Base-by-base conservation (phyloP, 257 asterid genomes). In the Ajuga chamaepitys region DNA sequence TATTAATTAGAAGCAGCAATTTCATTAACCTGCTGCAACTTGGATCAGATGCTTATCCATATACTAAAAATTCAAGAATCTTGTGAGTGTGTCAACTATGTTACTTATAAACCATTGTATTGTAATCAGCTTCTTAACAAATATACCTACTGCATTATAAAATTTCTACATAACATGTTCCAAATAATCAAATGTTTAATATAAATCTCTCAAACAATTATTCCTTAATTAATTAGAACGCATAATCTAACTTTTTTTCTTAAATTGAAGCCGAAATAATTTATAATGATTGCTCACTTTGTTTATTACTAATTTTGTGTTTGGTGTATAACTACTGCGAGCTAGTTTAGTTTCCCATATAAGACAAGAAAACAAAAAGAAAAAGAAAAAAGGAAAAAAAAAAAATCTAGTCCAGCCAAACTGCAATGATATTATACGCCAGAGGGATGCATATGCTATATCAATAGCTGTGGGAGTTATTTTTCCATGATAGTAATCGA, bases 71-170 rank as follows among this genome's bases (percentile, higher is more conserved):
- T 41, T 30, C 48, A 46, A 28, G 35, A 62, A 11, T 68, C 55
- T 45, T 41, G 18, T n/a, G n/a, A n/a, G n/a, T n/a, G 61, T 63
- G 17, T 38, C 48, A 65, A 55, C 73, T 50, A 74, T 75, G 70
- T 59, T 73, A 78, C 76, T 25, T 62, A 65, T 44, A 72, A 72
- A 70, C 73, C 70, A 59, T 76, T 53, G 80, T 70, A 59, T 76
- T 53, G 80, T 70, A 73, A 80, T 77, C 84, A 74, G 80, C 47
- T 71, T 59, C 73, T 75, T 72, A 73, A 68, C 83, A 76, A 75
- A 82, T 53, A 80, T 82, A 74, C 91, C 76, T 28, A 34, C 41
- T 66, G 64, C 52, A 66, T 73, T 74, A 57, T 79, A 81, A 78
- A 82, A 77, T 77, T 75, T 68, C 84, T 61, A 40, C 38, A 17